Conservation (phyloP, 176 grass and related monocot species). For the Microstegium vimineum region DNA sequence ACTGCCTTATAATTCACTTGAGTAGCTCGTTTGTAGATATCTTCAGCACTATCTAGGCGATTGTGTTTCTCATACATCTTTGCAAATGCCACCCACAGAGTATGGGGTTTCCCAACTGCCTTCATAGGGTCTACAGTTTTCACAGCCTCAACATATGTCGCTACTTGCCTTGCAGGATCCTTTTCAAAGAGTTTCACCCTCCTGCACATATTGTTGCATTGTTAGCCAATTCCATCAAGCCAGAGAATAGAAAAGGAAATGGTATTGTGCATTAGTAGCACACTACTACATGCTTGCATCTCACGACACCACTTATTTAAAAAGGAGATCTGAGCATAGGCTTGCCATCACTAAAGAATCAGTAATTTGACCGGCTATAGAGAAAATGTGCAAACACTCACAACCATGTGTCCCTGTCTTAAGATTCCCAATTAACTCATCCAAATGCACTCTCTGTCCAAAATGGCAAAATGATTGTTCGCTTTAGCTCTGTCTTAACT, state of each 20-base stretch:
- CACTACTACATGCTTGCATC: background rate
- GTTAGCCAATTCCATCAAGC: constrained; percentile 30
- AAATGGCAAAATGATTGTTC: background rate
- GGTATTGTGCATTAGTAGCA: background rate
- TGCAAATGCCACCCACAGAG: constrained; percentile 76
- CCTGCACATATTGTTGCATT: constrained; percentile 40
- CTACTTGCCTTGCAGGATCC: constrained; percentile 59
- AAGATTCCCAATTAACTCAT: background rate
- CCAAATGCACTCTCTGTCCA: background rate
- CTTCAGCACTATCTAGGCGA: constrained; percentile 67
- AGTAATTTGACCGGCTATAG: background rate
- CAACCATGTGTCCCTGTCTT: background rate
- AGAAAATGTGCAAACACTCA: background rate
- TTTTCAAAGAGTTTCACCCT: constrained; percentile 84
- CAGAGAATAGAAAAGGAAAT: background rate
- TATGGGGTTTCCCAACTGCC: constrained; percentile 83
- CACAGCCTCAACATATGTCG: constrained; percentile 79
- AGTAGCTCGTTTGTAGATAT: constrained; percentile 65
- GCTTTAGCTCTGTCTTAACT: background rate
- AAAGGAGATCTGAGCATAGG: background rate
- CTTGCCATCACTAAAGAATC: background rate
- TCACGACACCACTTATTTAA: background rate
- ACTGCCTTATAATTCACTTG: constrained; percentile 76
- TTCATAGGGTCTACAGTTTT: constrained; percentile 89
- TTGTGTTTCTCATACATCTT: constrained; percentile 84